These are phyloP conservation scores for Atkinsonella hypoxylon DNA, from an alignment of 2,329 filamentous ascomycete genomes.

Conservation along the genomic window DNA sequence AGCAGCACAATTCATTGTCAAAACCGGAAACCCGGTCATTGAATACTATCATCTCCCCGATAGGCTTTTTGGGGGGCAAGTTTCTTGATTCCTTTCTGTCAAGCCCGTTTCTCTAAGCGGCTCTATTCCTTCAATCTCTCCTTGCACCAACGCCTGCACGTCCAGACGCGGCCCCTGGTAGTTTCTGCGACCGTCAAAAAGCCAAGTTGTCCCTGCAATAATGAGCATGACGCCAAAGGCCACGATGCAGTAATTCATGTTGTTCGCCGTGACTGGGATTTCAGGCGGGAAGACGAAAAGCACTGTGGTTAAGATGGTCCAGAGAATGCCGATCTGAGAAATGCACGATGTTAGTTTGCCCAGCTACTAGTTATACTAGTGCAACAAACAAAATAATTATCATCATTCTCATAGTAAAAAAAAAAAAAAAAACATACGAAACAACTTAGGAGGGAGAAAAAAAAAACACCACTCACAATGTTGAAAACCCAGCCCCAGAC, in stretches of 20 bases:
- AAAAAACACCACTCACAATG: conserved; percentile 8
- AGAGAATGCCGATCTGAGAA: conserved; percentile 40
- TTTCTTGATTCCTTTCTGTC: background rate
- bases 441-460: no score
- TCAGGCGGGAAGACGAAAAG: conserved; percentile 64
- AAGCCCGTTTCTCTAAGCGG: background rate
- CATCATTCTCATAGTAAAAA: background rate
- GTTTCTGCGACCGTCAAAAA: conserved; percentile 36
- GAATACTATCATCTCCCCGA: no score
- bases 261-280: conserved; percentile 49
- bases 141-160: conserved; percentile 6
- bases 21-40: no score
- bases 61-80: no score
- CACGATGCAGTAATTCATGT: conserved; percentile 51
- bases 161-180: conserved; percentile 26
- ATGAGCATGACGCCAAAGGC: conserved; percentile 35
- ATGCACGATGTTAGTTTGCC: background rate
- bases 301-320: conserved; percentile 58
- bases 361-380: background rate
- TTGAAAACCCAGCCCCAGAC: conserved; percentile 26
- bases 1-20: no score
- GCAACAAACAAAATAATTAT: no score
- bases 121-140: conserved; percentile 6
- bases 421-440: background rate
- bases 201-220: conserved; percentile 31